Evolutionary conservation across 2,329 filamentous ascomycete genomes (phyloP).

Genomic region (Colletotrichum higginsianum): DNA sequence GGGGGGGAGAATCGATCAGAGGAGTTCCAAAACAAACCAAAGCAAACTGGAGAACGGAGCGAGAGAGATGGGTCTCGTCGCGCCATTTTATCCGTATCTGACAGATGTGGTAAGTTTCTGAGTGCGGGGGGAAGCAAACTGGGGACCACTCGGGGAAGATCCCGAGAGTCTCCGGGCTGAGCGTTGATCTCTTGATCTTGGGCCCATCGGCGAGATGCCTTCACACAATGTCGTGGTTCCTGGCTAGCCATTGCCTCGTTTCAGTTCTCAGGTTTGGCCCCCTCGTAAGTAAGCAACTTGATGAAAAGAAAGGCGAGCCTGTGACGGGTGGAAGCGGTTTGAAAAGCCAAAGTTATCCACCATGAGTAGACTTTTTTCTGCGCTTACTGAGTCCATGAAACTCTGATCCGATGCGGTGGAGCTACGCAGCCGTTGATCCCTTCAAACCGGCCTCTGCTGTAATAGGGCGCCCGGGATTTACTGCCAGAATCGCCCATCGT

Average conservation of each 20-base stretch:
- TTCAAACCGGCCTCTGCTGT: no score
- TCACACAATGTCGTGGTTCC: no score
- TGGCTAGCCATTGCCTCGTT: no score
- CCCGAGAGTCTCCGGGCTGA: not conserved
- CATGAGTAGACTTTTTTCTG: no score
- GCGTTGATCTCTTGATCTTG: not conserved
- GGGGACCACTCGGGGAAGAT: slow-evolving; percentile 7
- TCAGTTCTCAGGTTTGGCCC: no score
- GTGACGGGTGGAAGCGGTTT: no score
- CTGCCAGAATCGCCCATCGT: not conserved
- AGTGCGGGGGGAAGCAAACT: slow-evolving; percentile 7
- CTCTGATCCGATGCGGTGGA: no score
- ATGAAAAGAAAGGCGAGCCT: no score
- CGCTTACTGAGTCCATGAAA: no score
- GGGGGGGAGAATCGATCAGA: not conserved
- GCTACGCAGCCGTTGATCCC: no score
- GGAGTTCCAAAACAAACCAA: not conserved
- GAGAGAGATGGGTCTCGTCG: slow-evolving; percentile 1
- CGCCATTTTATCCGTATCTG: slow-evolving; percentile 22
- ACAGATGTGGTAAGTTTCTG: not conserved
- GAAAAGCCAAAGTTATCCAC: no score
- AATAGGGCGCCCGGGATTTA: not conserved
- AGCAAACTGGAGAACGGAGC: not conserved
- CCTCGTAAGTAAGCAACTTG: no score
- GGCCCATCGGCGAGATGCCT: not conserved